phyloP scores from a whole-genome alignment of 768 basidiomycete genomes.

The Peribolospora kevripleyi region DNA sequence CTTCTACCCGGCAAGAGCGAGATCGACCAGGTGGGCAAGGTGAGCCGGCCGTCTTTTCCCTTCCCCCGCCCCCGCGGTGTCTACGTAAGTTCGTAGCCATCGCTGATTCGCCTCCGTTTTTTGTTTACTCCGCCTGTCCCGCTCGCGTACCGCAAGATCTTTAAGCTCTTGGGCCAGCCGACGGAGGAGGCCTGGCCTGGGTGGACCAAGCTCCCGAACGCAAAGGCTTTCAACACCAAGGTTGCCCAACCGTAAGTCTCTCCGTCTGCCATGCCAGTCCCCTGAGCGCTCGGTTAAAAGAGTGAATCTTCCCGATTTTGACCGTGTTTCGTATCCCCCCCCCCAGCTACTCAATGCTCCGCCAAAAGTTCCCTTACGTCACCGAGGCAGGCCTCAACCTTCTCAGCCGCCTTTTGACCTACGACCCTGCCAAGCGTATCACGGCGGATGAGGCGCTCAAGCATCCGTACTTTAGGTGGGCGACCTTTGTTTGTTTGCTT shows the following conservation, averaged over 20 bases:
- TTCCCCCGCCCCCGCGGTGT: neutral
- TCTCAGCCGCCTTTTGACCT: slow-evolving; percentile 52
- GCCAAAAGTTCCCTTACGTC: slow-evolving; percentile 65
- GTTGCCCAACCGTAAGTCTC: slow-evolving; percentile 17
- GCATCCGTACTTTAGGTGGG: slow-evolving; percentile 78
- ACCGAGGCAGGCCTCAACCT: slow-evolving; percentile 65
- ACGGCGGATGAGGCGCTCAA: slow-evolving; percentile 68
- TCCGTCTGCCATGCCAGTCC: neutral
- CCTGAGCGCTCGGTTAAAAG: neutral
- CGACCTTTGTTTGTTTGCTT: neutral
- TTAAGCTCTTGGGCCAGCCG: slow-evolving; percentile 83
- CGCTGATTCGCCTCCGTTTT: neutral
- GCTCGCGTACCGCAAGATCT: slow-evolving; percentile 28
- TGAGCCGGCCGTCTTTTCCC: slow-evolving; percentile 8
- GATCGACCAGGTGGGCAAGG: slow-evolving; percentile 66
- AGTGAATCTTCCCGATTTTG: neutral
- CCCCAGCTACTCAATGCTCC: slow-evolving; percentile 27
- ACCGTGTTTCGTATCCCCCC: neutral
- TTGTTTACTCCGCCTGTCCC: neutral
- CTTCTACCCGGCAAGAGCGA: slow-evolving; percentile 95
- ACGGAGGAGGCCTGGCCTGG: slow-evolving; percentile 68
- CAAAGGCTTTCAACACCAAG: slow-evolving; percentile 39
- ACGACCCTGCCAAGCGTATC: slow-evolving; percentile 68
- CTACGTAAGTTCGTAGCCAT: neutral
- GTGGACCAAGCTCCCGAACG: slow-evolving; percentile 49